phyloP scores from a whole-genome alignment of 306 rosid genomes.

The Quercus robur region DNA sequence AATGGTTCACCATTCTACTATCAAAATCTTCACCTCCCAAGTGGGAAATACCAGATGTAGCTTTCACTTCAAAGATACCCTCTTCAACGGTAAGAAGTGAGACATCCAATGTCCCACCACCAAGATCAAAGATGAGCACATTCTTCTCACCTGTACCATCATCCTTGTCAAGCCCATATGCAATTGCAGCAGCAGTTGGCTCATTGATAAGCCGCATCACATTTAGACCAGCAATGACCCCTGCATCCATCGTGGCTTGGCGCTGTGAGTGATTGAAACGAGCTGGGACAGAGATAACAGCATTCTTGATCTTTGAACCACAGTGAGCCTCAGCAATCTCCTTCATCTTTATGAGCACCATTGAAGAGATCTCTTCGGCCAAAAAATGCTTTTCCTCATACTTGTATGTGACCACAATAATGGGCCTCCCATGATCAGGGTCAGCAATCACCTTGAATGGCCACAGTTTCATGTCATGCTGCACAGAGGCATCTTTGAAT shows the following conservation, averaged over 20 bases:
- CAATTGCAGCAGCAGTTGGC: constrained; percentile 44
- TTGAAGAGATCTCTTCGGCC: constrained; percentile 39
- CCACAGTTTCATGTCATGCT: constrained; percentile 38
- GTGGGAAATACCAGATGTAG: constrained; percentile 38
- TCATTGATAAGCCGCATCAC: constrained; percentile 43
- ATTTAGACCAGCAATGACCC: constrained; percentile 31
- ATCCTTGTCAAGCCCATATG: constrained; percentile 51
- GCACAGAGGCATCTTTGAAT: constrained; percentile 31
- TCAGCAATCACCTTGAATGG: constrained; percentile 42
- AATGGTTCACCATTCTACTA: constrained; percentile 35
- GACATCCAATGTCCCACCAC: constrained; percentile 44
- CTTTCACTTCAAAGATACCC: constrained; percentile 37
- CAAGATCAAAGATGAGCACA: constrained; percentile 40
- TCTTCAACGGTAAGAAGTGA: constrained; percentile 38
- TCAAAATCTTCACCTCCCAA: constrained; percentile 46
- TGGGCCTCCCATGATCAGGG: constrained; percentile 32
- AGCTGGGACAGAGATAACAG: constrained; percentile 43
- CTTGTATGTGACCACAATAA: constrained; percentile 31
- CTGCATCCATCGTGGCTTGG: constrained; percentile 43
- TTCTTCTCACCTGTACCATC: constrained; percentile 17
- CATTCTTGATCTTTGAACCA: constrained; percentile 24
- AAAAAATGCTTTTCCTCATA: constrained; percentile 35
- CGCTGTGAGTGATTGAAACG: constrained; percentile 35
- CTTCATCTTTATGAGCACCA: constrained; percentile 39
- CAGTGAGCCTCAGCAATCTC: constrained; percentile 42